These are phyloP conservation scores for Boletales sp. DNA, from an alignment of 768 basidiomycete genomes.

Conservation along the genomic window DNA sequence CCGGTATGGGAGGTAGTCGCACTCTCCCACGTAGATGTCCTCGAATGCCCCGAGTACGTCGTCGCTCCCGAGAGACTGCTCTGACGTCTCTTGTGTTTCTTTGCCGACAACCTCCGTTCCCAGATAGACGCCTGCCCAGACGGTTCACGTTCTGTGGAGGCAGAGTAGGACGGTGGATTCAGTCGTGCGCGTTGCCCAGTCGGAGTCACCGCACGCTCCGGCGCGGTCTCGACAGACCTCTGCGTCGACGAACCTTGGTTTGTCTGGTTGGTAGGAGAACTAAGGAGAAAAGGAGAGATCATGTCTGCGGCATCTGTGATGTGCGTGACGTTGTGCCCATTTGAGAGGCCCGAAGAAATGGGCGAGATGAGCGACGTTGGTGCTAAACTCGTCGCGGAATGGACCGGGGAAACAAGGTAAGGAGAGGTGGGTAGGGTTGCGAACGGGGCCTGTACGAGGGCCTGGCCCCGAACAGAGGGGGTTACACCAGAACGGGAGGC, in stretches of 20 bases:
- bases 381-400: conserved; percentile 12
- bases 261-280: conserved; percentile 3
- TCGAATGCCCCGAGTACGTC: conserved; percentile 8
- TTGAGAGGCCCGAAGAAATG: not conserved
- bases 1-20: not conserved
- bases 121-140: not conserved
- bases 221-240: conserved; percentile 4
- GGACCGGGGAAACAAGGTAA: conserved; percentile 3
- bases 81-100: not conserved
- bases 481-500: not conserved
- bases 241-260: not conserved
- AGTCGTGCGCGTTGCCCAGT: conserved; percentile 14
- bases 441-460: not conserved
- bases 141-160: not conserved
- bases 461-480: not conserved
- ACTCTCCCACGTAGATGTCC: conserved; percentile 2
- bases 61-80: conserved; percentile 7
- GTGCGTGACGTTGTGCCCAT: not conserved
- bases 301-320: conserved; percentile 19
- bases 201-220: conserved; percentile 1
- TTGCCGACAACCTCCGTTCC: conserved; percentile 1
- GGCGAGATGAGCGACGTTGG: not conserved
- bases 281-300: conserved; percentile 21
- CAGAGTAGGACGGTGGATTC: conserved; percentile 28
- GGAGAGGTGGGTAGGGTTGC: not conserved